Percentiles rank a stretch among this genome's conserved stretches.
Evolutionary conservation across 352 stramenopile species (phyloP).

Genomic region (Aphanomyces euteiches): DNA sequence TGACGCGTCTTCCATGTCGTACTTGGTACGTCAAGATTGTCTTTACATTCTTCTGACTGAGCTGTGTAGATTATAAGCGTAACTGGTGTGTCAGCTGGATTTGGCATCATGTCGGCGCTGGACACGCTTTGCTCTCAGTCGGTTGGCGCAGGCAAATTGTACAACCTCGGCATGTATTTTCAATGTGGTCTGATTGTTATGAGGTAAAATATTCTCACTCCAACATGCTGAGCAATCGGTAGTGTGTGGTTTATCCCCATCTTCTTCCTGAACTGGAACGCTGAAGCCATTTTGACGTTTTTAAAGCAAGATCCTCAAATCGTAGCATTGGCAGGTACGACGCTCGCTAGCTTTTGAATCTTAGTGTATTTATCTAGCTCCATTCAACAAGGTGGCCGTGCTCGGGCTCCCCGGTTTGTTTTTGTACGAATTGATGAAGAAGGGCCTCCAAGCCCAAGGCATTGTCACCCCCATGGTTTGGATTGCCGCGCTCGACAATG

Average conservation of each 20-base stretch:
- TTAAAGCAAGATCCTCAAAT: slow-evolving; percentile 40
- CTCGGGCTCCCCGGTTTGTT: slow-evolving; percentile 57
- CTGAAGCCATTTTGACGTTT: slow-evolving; percentile 41
- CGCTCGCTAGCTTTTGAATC: slow-evolving; percentile 50
- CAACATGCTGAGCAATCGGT: no score
- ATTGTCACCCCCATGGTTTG: slow-evolving; percentile 41
- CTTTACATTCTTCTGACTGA: no score
- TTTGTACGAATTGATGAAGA: slow-evolving; percentile 48
- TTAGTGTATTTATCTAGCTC: slow-evolving; percentile 65
- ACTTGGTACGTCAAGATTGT: no score
- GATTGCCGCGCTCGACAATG: slow-evolving; percentile 29
- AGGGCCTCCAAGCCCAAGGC: slow-evolving; percentile 40
- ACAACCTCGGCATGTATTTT: slow-evolving; percentile 80
- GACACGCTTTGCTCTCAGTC: slow-evolving; percentile 86
- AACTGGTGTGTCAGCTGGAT: slow-evolving; percentile 61
- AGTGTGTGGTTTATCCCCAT: slow-evolving; percentile 34
- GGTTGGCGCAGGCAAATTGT: slow-evolving; percentile 62
- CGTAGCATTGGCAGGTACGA: slow-evolving; percentile 33
- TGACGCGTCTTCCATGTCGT: slow-evolving; percentile 32
- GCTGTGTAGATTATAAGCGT: slow-evolving; percentile 48
- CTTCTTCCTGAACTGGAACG: slow-evolving; percentile 58
- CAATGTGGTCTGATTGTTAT: slow-evolving; percentile 72
- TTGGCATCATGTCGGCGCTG: slow-evolving; percentile 77
- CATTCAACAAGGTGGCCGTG: slow-evolving; percentile 50
- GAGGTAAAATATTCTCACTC: slow-evolving; percentile 2